Evolutionary conservation across 495 filamentous ascomycete species (phyloP).

Genomic region (Penicillium samsonianum): DNA sequence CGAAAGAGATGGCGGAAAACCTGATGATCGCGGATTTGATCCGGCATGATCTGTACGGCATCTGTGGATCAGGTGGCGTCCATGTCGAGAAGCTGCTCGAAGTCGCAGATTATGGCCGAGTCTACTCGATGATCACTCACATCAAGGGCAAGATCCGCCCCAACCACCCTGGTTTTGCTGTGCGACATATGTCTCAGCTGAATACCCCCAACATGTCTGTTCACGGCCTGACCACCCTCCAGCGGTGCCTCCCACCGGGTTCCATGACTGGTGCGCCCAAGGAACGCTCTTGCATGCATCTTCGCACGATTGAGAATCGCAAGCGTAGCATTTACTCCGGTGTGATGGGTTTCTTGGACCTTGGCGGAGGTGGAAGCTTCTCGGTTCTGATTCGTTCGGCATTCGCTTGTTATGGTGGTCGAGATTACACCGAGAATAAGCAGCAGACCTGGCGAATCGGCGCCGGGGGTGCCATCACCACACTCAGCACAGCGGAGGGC

Average conservation of each 20-base stretch:
- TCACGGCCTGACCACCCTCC: conserved; percentile 73
- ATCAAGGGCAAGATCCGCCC: conserved; percentile 66
- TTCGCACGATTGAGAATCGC: conserved; percentile 65
- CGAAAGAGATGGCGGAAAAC: conserved; percentile 93
- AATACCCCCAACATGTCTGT: conserved; percentile 44
- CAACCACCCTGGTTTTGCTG: conserved; percentile 37
- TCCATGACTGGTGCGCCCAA: conserved; percentile 97
- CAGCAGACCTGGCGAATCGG: conserved; percentile 75
- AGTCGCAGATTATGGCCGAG: conserved; percentile 86
- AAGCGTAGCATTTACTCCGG: conserved; percentile 82
- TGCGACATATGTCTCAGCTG: conserved; percentile 36
- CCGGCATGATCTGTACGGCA: conserved; percentile 83
- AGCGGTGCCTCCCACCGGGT: conserved; percentile 78
- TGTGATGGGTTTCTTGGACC: conserved; percentile 84
- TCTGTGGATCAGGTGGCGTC: conserved; percentile 68
- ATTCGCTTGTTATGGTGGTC: conserved; percentile 54
- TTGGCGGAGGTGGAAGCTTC: conserved; percentile 82
- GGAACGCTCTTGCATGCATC: conserved; percentile 81
- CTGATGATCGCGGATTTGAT: conserved; percentile 98
- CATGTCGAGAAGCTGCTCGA: conserved; percentile 69
- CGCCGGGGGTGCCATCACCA: conserved; percentile 86
- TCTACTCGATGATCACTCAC: conserved; percentile 88
- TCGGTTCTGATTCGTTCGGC: conserved; percentile 82
- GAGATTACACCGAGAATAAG: conserved; percentile 49
- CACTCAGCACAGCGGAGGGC: conserved; percentile 69